phyloP scores from a whole-genome alignment of 208 protist species.

The Spongospora subterranea region DNA sequence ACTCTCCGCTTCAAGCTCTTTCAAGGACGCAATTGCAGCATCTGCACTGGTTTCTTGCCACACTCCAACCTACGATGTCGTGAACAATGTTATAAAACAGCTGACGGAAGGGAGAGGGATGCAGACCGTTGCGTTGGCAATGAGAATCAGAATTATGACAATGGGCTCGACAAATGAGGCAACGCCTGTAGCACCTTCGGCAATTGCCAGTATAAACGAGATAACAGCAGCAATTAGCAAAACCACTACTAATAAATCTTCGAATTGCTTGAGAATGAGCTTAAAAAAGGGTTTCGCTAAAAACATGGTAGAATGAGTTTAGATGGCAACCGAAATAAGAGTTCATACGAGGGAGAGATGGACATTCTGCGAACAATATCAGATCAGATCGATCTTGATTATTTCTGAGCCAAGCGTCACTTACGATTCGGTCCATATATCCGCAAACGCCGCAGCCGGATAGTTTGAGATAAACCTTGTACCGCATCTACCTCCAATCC shows the following conservation, averaged over 20 bases:
- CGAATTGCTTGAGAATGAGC: constrained; percentile 84
- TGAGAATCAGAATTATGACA: constrained; percentile 91
- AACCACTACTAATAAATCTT: constrained; percentile 86
- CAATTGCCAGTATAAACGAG: constrained; percentile 81
- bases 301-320: background rate
- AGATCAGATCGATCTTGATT: background rate
- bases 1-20: constrained; percentile 69
- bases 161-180: constrained; percentile 86
- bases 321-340: too few species aligned
- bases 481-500: background rate
- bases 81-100: background rate
- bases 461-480: background rate
- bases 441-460: background rate
- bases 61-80: constrained; percentile 73
- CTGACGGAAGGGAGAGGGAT: constrained; percentile 81
- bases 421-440: background rate
- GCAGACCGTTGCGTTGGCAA: constrained; percentile 88
- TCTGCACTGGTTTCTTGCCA: constrained; percentile 89
- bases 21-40: constrained; percentile 80
- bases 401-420: background rate
- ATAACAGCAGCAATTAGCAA: constrained; percentile 80
- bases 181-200: constrained; percentile 71
- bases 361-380: background rate
- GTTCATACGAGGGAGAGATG: background rate
- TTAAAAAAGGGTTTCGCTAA: constrained; percentile 78